Conservation (phyloP, 148 eudicot genomes). For the Camellia japonica region DNA sequence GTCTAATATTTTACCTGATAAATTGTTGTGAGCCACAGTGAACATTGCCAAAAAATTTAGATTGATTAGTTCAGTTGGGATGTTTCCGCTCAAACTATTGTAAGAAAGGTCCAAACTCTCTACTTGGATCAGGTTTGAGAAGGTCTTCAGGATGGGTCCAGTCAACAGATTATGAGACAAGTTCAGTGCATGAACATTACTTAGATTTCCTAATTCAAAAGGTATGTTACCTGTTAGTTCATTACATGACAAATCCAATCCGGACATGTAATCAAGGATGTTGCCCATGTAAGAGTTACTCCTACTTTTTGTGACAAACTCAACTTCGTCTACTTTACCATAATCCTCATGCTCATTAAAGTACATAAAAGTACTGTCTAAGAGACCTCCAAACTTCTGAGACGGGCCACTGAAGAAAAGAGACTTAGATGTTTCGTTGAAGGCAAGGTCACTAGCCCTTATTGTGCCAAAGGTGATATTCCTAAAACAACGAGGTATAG, state of each 20-base stretch:
- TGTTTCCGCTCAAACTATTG: too few species aligned
- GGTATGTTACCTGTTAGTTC: constrained; percentile 9
- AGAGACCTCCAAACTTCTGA: neutral
- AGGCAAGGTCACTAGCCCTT: neutral
- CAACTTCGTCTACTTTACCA: neutral
- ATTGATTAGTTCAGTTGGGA: too few species aligned
- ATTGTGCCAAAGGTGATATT: constrained; percentile 6
- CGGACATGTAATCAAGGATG: constrained; percentile 9
- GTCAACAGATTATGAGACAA: neutral
- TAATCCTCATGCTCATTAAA: too few species aligned
- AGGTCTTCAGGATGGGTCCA: too few species aligned
- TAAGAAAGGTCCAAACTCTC: too few species aligned
- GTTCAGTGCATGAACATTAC: too few species aligned
- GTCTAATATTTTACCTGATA: too few species aligned
- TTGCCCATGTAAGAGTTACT: neutral
- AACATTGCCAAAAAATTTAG: too few species aligned
- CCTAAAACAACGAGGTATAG: neutral
- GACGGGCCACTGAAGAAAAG: neutral
- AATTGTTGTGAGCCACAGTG: too few species aligned
- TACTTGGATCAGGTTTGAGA: too few species aligned
- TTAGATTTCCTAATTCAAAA: neutral
- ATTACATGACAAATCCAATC: constrained; percentile 16
- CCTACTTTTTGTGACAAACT: constrained; percentile 4
- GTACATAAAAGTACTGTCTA: too few species aligned
- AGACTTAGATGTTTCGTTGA: rapidly evolving